Percentiles rank a stretch among this genome's conserved stretches.
phyloP scores from a whole-genome alignment of 768 basidiomycete species.

The Tulasnella sp. region DNA sequence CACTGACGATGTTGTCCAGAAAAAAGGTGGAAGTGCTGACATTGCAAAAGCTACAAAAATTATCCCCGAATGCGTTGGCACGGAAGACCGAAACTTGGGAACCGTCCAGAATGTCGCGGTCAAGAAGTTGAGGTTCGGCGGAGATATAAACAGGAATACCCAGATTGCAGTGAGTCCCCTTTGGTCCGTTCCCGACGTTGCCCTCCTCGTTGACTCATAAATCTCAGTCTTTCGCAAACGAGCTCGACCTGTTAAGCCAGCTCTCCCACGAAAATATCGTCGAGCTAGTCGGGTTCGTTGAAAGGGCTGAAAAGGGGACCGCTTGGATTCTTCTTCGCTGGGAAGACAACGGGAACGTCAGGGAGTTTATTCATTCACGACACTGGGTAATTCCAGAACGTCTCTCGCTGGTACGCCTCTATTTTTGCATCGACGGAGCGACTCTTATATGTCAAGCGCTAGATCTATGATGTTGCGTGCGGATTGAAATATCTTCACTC shows the following conservation, averaged over 20 bases:
- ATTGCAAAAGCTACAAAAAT: neutral
- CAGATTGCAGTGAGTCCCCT: neutral
- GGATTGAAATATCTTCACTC: neutral
- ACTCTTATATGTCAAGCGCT: neutral
- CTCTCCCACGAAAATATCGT: neutral
- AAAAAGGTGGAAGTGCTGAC: neutral
- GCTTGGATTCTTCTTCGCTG: neutral
- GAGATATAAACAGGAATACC: neutral
- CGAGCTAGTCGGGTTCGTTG: neutral
- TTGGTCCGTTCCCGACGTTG: neutral
- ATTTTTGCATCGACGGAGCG: neutral
- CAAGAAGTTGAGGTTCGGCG: neutral
- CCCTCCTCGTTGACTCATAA: too few species aligned
- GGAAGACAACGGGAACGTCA: neutral
- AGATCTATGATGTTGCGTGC: neutral
- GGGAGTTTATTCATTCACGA: neutral
- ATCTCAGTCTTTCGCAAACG: too few species aligned
- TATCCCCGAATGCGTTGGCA: neutral
- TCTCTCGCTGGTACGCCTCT: neutral
- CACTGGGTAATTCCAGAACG: neutral
- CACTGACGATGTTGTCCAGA: neutral
- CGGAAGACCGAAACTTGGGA: neutral
- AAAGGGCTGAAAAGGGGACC: neutral
- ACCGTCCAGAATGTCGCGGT: neutral
- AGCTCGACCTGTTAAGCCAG: neutral